A percentile compares a stretch with the other conserved stretches of the same genome.
Evolutionary conservation across 2,329 filamentous ascomycete species (phyloP).

Genomic region (Aspergillus sp.): DNA sequence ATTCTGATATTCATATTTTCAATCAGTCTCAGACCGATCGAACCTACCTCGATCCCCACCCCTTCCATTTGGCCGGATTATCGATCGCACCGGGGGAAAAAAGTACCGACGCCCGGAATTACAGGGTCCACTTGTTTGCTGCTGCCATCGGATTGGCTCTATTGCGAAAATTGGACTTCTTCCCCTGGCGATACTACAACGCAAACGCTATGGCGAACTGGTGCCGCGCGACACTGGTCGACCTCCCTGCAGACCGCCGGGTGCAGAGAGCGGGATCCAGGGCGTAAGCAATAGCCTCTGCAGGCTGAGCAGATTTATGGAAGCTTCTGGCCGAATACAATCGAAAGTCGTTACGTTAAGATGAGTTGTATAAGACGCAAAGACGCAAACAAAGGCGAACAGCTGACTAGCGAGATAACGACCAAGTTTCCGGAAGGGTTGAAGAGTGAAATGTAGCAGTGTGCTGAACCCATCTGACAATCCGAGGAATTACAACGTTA

Average conservation of each 20-base stretch:
- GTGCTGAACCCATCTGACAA: conserved; percentile 47
- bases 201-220: conserved; percentile 2
- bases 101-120: too few relatives aligned
- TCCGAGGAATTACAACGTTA: conserved; percentile 50
- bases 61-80: too few relatives aligned
- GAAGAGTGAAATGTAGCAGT: conserved; percentile 34
- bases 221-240: not conserved
- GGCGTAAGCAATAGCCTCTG: not conserved
- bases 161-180: too few relatives aligned
- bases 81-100: too few relatives aligned
- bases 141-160: too few relatives aligned
- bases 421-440: conserved; percentile 40
- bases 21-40: too few relatives aligned
- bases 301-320: conserved; percentile 7
- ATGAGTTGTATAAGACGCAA: conserved; percentile 38
- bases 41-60: too few relatives aligned
- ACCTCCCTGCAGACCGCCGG: not conserved
- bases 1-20: too few relatives aligned
- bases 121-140: too few relatives aligned
- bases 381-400: conserved; percentile 41
- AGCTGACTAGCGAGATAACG: conserved; percentile 44
- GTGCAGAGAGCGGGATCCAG: not conserved
- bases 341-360: conserved; percentile 45
- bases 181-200: not conserved
- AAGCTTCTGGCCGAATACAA: conserved; percentile 38